A percentile compares a stretch with the other conserved stretches of the same genome.
These are phyloP conservation scores for Mycosphaerella sp. DNA, from an alignment of 2,329 filamentous ascomycete species.

Conservation along the genomic window DNA sequence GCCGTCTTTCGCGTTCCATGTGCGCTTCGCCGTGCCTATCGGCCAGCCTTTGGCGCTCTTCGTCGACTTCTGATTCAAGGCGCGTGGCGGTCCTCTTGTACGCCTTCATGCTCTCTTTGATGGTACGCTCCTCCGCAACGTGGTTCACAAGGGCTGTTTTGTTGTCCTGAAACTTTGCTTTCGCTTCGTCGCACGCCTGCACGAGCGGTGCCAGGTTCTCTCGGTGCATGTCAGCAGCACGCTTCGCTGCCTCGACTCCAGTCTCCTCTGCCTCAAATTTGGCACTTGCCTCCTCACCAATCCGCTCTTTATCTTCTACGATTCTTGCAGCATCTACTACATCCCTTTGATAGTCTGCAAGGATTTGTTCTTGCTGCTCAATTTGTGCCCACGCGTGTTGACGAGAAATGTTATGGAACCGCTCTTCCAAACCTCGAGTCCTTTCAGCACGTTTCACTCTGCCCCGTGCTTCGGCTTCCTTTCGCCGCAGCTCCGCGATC, in stretches of 20 bases:
- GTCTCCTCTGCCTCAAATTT: slow-evolving; percentile 42
- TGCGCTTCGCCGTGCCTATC: slow-evolving; percentile 63
- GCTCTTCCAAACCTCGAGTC: slow-evolving; percentile 55
- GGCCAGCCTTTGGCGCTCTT: slow-evolving; percentile 55
- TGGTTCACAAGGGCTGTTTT: slow-evolving; percentile 23
- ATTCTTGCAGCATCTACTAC: slow-evolving; percentile 39
- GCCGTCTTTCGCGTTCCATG: slow-evolving; percentile 53
- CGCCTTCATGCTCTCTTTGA: slow-evolving; percentile 53
- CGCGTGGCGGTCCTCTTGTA: slow-evolving; percentile 43
- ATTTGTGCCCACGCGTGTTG: slow-evolving; percentile 88
- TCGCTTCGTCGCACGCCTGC: slow-evolving; percentile 45
- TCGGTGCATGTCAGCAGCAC: slow-evolving; percentile 31
- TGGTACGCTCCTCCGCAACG: slow-evolving; percentile 57
- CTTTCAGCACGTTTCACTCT: slow-evolving; percentile 61
- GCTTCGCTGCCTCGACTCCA: slow-evolving; percentile 35
- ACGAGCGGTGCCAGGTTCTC: slow-evolving; percentile 40
- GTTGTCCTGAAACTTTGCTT: slow-evolving; percentile 46
- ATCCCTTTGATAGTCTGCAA: slow-evolving; percentile 29
- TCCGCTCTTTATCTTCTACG: slow-evolving; percentile 40
- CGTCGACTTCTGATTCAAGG: slow-evolving; percentile 43
- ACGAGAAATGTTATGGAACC: slow-evolving; percentile 48
- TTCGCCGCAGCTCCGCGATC: slow-evolving; percentile 54
- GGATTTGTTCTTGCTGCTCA: slow-evolving; percentile 58
- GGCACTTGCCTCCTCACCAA: slow-evolving; percentile 41
- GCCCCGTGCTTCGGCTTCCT: slow-evolving; percentile 55